A percentile compares a stretch with the other conserved stretches of the same genome.
phyloP scores from a whole-genome alignment of 208 protist species.

The Borovskyia barvae region DNA sequence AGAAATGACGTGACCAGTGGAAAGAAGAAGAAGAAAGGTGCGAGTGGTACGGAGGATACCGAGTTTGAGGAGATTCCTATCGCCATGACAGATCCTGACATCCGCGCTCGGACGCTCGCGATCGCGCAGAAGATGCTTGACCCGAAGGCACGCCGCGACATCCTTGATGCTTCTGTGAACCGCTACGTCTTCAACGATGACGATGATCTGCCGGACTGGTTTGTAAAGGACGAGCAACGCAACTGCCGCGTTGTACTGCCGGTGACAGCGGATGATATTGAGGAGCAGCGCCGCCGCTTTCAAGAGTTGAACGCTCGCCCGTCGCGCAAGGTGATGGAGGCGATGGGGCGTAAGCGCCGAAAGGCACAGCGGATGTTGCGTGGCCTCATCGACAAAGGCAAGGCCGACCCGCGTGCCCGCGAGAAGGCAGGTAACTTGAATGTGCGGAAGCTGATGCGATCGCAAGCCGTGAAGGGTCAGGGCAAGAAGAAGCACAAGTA shows the following conservation, averaged over 20 bases:
- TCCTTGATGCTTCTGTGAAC: slow-evolving; percentile 87
- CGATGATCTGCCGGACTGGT: slow-evolving; percentile 91
- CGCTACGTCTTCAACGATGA: slow-evolving; percentile 89
- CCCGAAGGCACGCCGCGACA: slow-evolving; percentile 78
- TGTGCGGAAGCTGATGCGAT: slow-evolving; percentile 88
- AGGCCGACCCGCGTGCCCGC: slow-evolving; percentile 78
- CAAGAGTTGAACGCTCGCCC: slow-evolving; percentile 94
- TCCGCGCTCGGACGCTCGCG: slow-evolving; percentile 83
- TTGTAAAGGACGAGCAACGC: slow-evolving; percentile 91
- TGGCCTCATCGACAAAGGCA: slow-evolving; percentile 86
- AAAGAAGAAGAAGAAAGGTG: slow-evolving; percentile 43
- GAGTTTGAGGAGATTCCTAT: slow-evolving; percentile 89
- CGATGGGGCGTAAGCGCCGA: slow-evolving; percentile 94
- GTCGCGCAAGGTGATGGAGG: slow-evolving; percentile 97
- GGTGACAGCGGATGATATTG: slow-evolving; percentile 89
- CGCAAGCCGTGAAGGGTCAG: slow-evolving; percentile 76
- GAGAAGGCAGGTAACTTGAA: slow-evolving; percentile 77
- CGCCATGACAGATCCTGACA: slow-evolving; percentile 81
- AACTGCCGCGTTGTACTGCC: slow-evolving; percentile 84
- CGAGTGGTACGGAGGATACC: slow-evolving; percentile 53
- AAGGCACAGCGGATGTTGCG: slow-evolving; percentile 82
- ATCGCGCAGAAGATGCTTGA: slow-evolving; percentile 89
- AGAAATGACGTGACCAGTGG: slow-evolving; percentile 50
- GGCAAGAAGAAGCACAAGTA: slow-evolving; percentile 83
- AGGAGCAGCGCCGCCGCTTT: slow-evolving; percentile 89